Conservation (phyloP, 2,329 filamentous ascomycete genomes). For the Cryphonectria carpinicola region DNA sequence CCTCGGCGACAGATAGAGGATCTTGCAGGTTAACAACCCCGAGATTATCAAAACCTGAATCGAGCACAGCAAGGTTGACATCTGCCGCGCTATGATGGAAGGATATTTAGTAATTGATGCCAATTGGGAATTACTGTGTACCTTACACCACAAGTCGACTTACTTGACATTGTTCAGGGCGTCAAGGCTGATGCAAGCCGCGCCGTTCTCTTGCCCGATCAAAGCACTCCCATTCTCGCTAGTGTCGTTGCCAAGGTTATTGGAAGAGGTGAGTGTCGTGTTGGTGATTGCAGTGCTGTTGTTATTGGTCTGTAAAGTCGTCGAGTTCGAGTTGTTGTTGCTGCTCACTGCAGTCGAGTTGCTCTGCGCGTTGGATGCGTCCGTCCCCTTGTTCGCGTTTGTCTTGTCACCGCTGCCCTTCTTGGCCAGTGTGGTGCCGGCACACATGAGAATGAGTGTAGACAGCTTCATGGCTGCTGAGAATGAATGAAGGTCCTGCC, state of each 20-base stretch:
- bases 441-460: constrained; percentile 27
- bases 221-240: not conserved
- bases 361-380: constrained; percentile 1
- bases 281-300: not conserved
- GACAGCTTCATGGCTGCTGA: constrained; percentile 25
- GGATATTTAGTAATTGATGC: constrained; percentile 8
- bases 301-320: not conserved
- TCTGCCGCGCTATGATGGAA: constrained; percentile 2
- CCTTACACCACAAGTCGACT: not conserved
- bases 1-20: constrained; percentile 36
- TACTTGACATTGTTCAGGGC: constrained; percentile 21
- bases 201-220: constrained; percentile 15
- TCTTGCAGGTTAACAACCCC: constrained; percentile 37
- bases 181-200: constrained; percentile 18
- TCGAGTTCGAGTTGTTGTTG: constrained; percentile 7
- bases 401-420: constrained; percentile 16
- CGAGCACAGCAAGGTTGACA: constrained; percentile 13
- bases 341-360: constrained; percentile 3
- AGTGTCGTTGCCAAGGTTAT: not conserved
- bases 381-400: constrained; percentile 3
- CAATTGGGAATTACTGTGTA: not conserved
- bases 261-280: not conserved
- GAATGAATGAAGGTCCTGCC: constrained; percentile 14
- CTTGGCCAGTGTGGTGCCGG: constrained; percentile 29
- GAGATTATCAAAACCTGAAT: constrained; percentile 34